Evolutionary conservation across 352 stramenopile genomes (phyloP).

Genomic region (Globisporangium okanoganense): DNA sequence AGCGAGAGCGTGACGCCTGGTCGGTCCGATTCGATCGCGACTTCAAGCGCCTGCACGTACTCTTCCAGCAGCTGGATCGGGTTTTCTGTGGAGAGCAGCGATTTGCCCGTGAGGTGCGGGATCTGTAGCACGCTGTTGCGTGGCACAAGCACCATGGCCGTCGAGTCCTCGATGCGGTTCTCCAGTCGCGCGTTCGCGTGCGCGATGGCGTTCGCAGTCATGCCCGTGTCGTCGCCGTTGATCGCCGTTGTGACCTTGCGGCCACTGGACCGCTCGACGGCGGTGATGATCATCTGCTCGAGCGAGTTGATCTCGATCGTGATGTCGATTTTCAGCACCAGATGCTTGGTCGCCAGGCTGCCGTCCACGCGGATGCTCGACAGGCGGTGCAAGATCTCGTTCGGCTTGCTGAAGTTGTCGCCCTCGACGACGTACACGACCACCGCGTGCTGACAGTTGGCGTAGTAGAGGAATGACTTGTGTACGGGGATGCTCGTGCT

Average conservation of each 20-base stretch:
- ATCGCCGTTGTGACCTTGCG: constrained; percentile 16
- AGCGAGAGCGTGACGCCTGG: background rate
- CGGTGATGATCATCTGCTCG: constrained; percentile 19
- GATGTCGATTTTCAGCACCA: constrained; percentile 35
- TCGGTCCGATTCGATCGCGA: constrained; percentile 1
- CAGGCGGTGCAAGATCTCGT: constrained; percentile 16
- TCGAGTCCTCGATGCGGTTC: constrained; percentile 9
- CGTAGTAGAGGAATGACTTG: constrained; percentile 31
- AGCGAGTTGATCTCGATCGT: constrained; percentile 23
- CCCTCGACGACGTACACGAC: constrained; percentile 30
- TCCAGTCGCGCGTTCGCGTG: constrained; percentile 19
- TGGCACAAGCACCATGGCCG: constrained; percentile 4
- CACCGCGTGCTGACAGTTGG: constrained; percentile 27
- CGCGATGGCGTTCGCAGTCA: constrained; percentile 21
- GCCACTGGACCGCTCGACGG: constrained; percentile 23
- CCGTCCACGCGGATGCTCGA: constrained; percentile 23
- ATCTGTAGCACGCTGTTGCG: constrained; percentile 14
- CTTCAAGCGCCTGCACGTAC: constrained; percentile 12
- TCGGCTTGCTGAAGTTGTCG: background rate
- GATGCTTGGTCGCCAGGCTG: constrained; percentile 17
- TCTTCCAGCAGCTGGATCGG: constrained; percentile 10
- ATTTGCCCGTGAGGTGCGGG: constrained; percentile 10
- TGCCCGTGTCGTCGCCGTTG: constrained; percentile 23
- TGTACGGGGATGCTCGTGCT: constrained; percentile 19
- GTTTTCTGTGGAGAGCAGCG: constrained; percentile 9